Percentiles rank a stretch among this genome's conserved stretches.
Conservation (phyloP, 371 early-diverging fungal species). For the Rhizomucor pusillus region DNA sequence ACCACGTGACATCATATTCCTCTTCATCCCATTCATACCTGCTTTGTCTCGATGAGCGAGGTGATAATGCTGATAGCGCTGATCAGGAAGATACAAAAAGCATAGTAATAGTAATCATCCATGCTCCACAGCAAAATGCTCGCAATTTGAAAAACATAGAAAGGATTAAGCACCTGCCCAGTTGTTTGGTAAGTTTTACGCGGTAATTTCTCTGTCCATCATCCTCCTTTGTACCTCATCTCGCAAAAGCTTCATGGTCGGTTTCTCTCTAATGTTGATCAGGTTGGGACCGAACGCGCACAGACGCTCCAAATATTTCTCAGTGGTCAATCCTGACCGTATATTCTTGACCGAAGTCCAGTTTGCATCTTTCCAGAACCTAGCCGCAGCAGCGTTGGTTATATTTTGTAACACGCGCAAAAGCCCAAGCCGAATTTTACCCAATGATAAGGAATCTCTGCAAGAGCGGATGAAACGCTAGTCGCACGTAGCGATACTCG, state of each 20-base stretch:
- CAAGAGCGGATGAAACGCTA: constrained; percentile 79
- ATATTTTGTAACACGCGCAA: neutral
- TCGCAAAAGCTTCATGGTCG: constrained; percentile 68
- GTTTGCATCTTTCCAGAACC: constrained; percentile 74
- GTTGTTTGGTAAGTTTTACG: constrained; percentile 1
- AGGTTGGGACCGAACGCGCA: constrained; percentile 85
- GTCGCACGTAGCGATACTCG: constrained; percentile 80
- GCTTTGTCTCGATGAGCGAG: constrained; percentile 83
- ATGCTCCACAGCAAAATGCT: constrained; percentile 89
- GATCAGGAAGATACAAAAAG: constrained; percentile 88
- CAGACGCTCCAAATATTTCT: constrained; percentile 56
- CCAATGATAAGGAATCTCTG: constrained; percentile 70
- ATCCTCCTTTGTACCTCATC: constrained; percentile 66
- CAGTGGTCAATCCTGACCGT: constrained; percentile 55
- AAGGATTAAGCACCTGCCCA: constrained; percentile 68
- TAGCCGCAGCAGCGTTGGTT: constrained; percentile 7
- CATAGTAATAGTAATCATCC: constrained; percentile 96
- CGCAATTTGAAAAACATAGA: constrained; percentile 93
- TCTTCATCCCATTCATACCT: constrained; percentile 32
- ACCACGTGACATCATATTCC: neutral
- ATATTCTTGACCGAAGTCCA: constrained; percentile 57
- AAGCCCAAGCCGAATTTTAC: constrained; percentile 15
- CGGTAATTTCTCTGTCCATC: neutral
- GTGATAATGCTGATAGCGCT: constrained; percentile 72
- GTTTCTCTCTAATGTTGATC: constrained; percentile 81